phyloP scores from a whole-genome alignment of 805 yeast species.

The Metschnikowia continentalis region DNA sequence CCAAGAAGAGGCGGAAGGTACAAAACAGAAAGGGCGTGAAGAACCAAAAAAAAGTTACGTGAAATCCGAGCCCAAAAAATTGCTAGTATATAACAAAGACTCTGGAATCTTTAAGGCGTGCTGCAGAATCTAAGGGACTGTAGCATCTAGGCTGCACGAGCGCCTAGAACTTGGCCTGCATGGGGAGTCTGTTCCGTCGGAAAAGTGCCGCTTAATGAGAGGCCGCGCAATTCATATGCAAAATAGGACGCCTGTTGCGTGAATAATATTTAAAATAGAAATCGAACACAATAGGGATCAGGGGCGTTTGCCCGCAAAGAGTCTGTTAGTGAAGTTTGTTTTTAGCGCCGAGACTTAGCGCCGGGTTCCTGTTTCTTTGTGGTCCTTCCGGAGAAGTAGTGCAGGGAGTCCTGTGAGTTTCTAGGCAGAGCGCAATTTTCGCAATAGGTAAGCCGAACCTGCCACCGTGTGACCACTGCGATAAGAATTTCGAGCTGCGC shows the following conservation, averaged over 20 bases:
- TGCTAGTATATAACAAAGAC: neutral
- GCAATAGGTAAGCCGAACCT: neutral
- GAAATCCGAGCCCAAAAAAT: neutral
- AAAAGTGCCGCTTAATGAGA: neutral
- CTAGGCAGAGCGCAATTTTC: constrained; percentile 1
- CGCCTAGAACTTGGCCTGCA: neutral
- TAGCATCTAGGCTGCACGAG: neutral
- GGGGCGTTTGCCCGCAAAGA: neutral
- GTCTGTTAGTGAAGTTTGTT: neutral
- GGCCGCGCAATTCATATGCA: neutral
- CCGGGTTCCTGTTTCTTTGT: neutral
- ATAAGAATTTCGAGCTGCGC: constrained; percentile 2
- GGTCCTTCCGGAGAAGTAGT: neutral
- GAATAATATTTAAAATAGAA: neutral
- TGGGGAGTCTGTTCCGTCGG: neutral
- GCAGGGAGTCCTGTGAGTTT: neutral
- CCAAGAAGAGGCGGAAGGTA: neutral
- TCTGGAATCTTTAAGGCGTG: neutral
- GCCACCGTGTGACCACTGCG: neutral
- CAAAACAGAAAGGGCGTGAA: neutral
- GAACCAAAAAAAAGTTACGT: neutral
- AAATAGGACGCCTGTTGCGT: neutral
- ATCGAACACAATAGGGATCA: neutral
- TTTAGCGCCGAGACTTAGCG: neutral
- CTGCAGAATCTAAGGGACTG: constrained; percentile 2